phyloP scores from a whole-genome alignment of 2,329 filamentous ascomycete genomes.

The Diplodia sapinea region DNA sequence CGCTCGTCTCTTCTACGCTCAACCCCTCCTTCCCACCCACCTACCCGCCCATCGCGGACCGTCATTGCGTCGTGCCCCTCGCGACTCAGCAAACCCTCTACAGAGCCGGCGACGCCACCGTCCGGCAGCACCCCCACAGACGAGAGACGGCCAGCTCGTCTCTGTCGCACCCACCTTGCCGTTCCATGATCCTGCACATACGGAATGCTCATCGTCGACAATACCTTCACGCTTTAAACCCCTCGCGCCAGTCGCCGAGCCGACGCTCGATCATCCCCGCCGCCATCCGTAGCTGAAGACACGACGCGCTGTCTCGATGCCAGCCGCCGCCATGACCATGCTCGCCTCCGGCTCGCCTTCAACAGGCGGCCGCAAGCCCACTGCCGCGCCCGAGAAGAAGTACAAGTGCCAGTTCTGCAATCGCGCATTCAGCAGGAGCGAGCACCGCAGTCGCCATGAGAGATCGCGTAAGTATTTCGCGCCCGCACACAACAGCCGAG shows the following conservation, averaged over 20 bases:
- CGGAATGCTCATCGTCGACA: constrained; percentile 32
- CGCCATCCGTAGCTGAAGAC: constrained; percentile 28
- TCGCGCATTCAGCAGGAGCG: constrained; percentile 94
- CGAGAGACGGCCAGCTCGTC: constrained; percentile 31
- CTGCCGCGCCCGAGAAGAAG: constrained; percentile 85
- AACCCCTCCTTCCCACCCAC: constrained; percentile 24
- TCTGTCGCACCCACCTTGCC: constrained; percentile 30
- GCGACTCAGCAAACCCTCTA: neutral
- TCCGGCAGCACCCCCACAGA: constrained; percentile 23
- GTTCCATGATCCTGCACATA: constrained; percentile 31
- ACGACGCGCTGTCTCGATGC: constrained; percentile 46
- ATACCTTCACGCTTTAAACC: constrained; percentile 32
- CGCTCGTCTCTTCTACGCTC: constrained; percentile 24
- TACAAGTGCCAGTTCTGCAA: constrained; percentile 99
- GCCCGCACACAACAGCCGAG: constrained; percentile 37
- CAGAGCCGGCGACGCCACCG: constrained; percentile 20
- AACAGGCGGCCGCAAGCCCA: constrained; percentile 74
- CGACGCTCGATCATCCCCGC: constrained; percentile 28
- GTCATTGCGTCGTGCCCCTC: constrained; percentile 29
- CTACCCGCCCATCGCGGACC: constrained; percentile 10
- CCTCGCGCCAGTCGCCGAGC: constrained; percentile 30
- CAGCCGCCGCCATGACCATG: constrained; percentile 69
- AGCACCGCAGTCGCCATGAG: constrained; percentile 96
- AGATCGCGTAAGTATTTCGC: constrained; percentile 82
- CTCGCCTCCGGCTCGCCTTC: constrained; percentile 67